Conservation (phyloP, 2,329 filamentous ascomycete species). For the Neofusicoccum sp. region DNA sequence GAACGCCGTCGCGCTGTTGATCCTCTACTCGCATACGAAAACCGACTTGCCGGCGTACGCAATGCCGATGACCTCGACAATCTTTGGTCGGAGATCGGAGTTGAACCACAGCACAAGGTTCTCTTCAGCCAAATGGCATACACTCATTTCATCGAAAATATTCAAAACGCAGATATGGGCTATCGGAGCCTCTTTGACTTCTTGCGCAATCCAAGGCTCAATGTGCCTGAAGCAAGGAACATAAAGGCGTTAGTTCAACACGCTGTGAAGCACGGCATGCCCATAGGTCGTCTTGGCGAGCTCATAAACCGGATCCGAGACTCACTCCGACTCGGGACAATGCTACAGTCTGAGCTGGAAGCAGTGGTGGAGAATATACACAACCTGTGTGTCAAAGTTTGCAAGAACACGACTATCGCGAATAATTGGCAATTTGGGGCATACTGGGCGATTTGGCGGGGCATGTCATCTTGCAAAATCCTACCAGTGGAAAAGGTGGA, state of each 20-base stretch:
- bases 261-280: background rate
- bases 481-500: background rate
- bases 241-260: background rate
- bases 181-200: background rate
- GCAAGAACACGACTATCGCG: too few relatives aligned
- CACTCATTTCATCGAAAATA: slow-evolving; percentile 5
- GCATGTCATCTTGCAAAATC: background rate
- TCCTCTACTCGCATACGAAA: background rate
- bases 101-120: background rate
- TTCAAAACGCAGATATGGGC: background rate
- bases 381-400: background rate
- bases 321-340: slow-evolving; percentile 1
- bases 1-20: background rate
- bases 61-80: background rate
- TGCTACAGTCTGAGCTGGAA: background rate
- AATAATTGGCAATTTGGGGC: background rate
- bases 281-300: background rate
- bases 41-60: background rate
- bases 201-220: background rate
- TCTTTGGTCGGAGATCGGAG: background rate
- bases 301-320: background rate
- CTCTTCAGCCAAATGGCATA: slow-evolving; percentile 9
- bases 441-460: slow-evolving; percentile 14
- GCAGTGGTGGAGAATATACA: background rate
- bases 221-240: background rate